Percentiles rank a stretch among this genome's conserved stretches.
Evolutionary conservation across 2,329 filamentous ascomycete genomes (phyloP).

Genomic region (Fusarium neocosmosporiellum): DNA sequence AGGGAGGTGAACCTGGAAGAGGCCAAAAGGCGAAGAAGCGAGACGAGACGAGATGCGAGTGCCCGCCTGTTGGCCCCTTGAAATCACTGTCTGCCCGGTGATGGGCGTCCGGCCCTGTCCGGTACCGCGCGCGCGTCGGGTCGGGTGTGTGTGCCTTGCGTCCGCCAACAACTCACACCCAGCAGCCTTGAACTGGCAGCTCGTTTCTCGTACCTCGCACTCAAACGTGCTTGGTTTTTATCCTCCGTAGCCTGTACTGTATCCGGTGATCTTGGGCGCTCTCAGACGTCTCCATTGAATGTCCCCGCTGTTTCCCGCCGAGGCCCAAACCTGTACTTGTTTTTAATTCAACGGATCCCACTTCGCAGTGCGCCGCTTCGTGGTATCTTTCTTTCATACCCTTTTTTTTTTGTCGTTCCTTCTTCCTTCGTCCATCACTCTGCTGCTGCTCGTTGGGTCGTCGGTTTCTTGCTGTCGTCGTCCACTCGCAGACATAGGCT

Average conservation of each 20-base stretch:
- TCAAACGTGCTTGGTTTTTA: constrained; percentile 11
- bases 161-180: background rate
- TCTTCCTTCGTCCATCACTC: constrained; percentile 13
- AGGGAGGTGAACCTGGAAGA: constrained; percentile 21
- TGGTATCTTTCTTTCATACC: constrained; percentile 28
- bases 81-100: constrained; percentile 15
- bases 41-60: constrained; percentile 24
- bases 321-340: constrained; percentile 33
- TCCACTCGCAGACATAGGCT: constrained; percentile 22
- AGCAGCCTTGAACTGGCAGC: background rate
- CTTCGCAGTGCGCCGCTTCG: constrained; percentile 18
- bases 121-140: constrained; percentile 2
- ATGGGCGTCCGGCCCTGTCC: constrained; percentile 29
- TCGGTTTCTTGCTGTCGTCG: constrained; percentile 9
- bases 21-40: constrained; percentile 18
- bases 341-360: constrained; percentile 39
- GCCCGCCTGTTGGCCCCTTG: constrained; percentile 31
- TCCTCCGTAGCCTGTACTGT: constrained; percentile 8
- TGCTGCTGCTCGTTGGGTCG: constrained; percentile 13
- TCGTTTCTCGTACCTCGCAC: constrained; percentile 36
- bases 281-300: constrained; percentile 9
- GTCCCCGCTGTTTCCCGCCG: constrained; percentile 36
- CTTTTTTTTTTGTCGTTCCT: constrained; percentile 15
- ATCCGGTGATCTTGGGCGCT: constrained; percentile 11
- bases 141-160: background rate